Evolutionary conservation across 129 eudicot species (phyloP), one percentile per base, ranked within the genome.

Genomic region (Gnaphalium uliginosum): DNA sequence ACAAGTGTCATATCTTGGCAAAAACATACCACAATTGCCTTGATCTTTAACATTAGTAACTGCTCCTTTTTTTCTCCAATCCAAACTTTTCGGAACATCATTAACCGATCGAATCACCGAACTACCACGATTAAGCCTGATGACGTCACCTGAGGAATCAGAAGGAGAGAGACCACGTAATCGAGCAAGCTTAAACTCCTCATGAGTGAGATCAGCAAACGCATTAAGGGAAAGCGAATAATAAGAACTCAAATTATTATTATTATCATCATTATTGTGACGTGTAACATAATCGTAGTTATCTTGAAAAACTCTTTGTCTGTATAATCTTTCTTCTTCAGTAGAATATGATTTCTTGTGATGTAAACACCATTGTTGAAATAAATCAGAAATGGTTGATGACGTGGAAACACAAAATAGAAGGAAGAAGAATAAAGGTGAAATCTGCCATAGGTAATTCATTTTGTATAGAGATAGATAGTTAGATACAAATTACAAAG

Each of bases 11-110:
- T 37, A 37, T 37, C 50, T 61, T 30, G 4, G 3, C 26, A 6
- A 14, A 73, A 21, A 33, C 90, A 81, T 87, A 95, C 99, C 99
- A 76, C 99, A 95, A 58, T 86, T 89, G 22, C 94, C 99, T 76
- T 95, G 99, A 86, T 95, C 90, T 74, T 95, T 95, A 51, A 91
- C 97, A 53, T 67, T 72, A 23, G 99, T 87, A 62, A 95, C 99
- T n/a, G 96, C 97, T 22, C 99, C 99, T 68, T 87, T 75, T 32
- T 78, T 75, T 77, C 99, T 87, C 99, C 99, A 95, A 91, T 91
- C 99, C 32, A 91, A 0, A 4, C 90, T 81, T 75, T 81, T 22
- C 26, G 95, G 96, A 53, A 86, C 17, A 56, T 76, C 73, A 29
- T 23, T 19, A 32, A 66, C 50, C 25, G 69, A 67, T 10, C 32